Percentiles rank a stretch among this genome's conserved stretches.
phyloP scores from a whole-genome alignment of 169 alveolate genomes.

The Plasmodium vinckei region DNA sequence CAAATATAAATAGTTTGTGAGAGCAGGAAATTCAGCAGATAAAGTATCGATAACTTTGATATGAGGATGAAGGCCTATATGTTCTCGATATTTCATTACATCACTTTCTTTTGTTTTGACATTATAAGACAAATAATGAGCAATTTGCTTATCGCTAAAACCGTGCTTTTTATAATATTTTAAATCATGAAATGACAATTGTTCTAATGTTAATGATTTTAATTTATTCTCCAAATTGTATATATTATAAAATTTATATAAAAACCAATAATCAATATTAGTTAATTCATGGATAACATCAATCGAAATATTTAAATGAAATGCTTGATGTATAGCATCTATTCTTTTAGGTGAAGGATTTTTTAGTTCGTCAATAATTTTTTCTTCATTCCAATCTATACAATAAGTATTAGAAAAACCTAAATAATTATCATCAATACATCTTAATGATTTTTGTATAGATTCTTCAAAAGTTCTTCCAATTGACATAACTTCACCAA shows the following conservation, averaged over 20 bases:
- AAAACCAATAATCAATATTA: slow-evolving; percentile 90
- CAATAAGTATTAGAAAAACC: slow-evolving; percentile 82
- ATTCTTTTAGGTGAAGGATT: slow-evolving; percentile 85
- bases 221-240: slow-evolving; percentile 63
- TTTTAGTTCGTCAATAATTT: slow-evolving; percentile 73
- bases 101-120: slow-evolving; percentile 78
- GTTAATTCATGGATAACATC: slow-evolving; percentile 85
- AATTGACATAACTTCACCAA: slow-evolving; percentile 93
- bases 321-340: slow-evolving; percentile 90
- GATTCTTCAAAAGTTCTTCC: slow-evolving; percentile 93
- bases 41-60: slow-evolving; percentile 91
- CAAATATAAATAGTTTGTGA: slow-evolving; percentile 89
- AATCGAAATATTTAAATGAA: slow-evolving; percentile 85
- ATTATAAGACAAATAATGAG: slow-evolving; percentile 53
- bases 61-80: slow-evolving; percentile 81
- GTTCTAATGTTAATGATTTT: slow-evolving; percentile 28
- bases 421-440: slow-evolving; percentile 79
- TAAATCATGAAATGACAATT: slow-evolving; percentile 76
- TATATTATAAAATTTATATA: slow-evolving; percentile 85
- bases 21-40: slow-evolving; percentile 93
- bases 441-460: slow-evolving; percentile 91
- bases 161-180: slow-evolving; percentile 82
- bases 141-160: slow-evolving; percentile 87
- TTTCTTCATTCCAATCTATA: slow-evolving; percentile 75
- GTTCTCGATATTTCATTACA: slow-evolving; percentile 81